phyloP scores from a whole-genome alignment of 768 basidiomycete species.

The Lactifluus rugatus region DNA sequence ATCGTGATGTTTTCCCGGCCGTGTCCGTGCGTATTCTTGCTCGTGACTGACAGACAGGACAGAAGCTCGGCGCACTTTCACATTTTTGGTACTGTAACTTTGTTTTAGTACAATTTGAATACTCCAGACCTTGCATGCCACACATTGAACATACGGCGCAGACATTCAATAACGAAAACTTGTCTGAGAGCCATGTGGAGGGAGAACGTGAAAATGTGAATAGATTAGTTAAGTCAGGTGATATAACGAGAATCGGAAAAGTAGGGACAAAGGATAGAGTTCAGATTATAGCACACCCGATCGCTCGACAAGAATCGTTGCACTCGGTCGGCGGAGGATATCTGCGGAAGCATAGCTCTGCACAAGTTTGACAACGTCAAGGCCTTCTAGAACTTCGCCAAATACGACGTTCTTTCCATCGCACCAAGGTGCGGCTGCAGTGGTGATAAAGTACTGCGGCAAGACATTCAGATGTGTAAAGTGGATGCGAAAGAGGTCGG shows the following conservation, averaged over 20 bases:
- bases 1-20: neutral
- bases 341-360: slow-evolving; percentile 29
- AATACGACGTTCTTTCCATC: slow-evolving; percentile 65
- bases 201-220: neutral
- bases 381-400: slow-evolving; percentile 55
- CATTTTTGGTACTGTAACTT: neutral
- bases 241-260: neutral
- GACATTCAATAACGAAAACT: neutral
- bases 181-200: neutral
- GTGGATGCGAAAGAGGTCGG: neutral
- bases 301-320: slow-evolving; percentile 14
- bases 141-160: neutral
- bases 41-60: neutral
- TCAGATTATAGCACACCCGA: slow-evolving; percentile 9
- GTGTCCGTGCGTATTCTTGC: neutral
- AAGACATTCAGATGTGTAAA: neutral
- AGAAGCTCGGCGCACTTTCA: neutral
- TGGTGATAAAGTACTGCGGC: slow-evolving; percentile 66
- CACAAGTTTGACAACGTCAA: slow-evolving; percentile 54
- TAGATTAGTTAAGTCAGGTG: slow-evolving; percentile 10
- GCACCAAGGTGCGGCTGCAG: slow-evolving; percentile 59
- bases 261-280: neutral
- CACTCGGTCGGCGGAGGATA: slow-evolving; percentile 18
- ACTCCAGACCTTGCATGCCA: neutral
- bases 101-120: neutral